Conservation (phyloP, 495 filamentous ascomycete species). For the Venustampulla echinocandica region DNA sequence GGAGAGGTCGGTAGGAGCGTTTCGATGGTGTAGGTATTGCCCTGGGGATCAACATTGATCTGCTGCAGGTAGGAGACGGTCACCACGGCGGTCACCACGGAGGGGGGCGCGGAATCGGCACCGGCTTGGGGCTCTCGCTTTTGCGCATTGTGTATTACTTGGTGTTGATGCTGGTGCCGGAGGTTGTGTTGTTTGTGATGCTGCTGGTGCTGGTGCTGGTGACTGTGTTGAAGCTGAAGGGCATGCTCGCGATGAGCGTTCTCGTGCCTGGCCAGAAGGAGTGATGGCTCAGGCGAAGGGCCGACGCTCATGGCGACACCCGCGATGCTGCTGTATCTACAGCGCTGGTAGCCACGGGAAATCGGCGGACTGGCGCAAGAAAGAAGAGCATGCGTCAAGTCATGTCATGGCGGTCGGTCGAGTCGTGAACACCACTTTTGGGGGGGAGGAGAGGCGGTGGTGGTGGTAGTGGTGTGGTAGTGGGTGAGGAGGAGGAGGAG, state of each 20-base stretch:
- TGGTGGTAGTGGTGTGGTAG: background rate
- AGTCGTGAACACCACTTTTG: slow-evolving; percentile 1
- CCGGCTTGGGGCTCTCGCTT: slow-evolving; percentile 1
- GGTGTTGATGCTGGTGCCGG: background rate
- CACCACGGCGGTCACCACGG: slow-evolving; percentile 30
- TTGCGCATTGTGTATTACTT: too few relatives aligned
- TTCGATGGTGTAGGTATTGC: slow-evolving; percentile 29
- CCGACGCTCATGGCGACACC: slow-evolving; percentile 12
- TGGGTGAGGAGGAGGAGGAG: background rate
- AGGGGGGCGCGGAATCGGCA: background rate
- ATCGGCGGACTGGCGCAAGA: slow-evolving; percentile 7
- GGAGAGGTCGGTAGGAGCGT: slow-evolving; percentile 3
- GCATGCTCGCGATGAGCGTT: slow-evolving; percentile 23
- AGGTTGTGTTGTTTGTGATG: slow-evolving; percentile 4
- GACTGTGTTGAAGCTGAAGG: background rate
- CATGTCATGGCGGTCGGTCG: slow-evolving; percentile 2
- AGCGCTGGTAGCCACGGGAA: slow-evolving; percentile 8
- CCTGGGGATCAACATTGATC: slow-evolving; percentile 34
- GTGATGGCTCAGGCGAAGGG: slow-evolving; percentile 17
- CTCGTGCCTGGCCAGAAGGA: slow-evolving; percentile 17
- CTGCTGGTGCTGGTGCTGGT: background rate
- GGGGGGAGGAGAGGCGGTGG: background rate
- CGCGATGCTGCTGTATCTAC: slow-evolving; percentile 16
- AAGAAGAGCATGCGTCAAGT: slow-evolving; percentile 11
- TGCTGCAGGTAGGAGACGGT: slow-evolving; percentile 43